Percentiles rank a stretch among this genome's conserved stretches.
Evolutionary conservation across 2,329 filamentous ascomycete species (phyloP).

Genomic region (Alternaria angustiovoidea): DNA sequence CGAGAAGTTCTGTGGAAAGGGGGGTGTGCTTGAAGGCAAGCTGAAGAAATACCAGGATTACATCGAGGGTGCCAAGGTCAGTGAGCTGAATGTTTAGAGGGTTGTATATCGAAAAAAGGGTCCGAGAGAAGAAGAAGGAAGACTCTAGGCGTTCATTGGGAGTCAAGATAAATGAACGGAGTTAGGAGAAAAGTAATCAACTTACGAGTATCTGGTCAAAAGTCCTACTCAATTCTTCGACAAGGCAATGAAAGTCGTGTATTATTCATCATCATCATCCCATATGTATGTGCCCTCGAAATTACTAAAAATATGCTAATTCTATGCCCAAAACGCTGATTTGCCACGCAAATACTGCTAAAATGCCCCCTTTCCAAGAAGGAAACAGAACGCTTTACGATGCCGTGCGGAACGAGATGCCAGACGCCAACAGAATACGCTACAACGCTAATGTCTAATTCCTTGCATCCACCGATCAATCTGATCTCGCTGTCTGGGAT

Average conservation of each 20-base stretch:
- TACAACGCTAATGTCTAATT: conserved; percentile 34
- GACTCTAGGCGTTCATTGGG: neutral
- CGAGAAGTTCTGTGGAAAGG: conserved; percentile 32
- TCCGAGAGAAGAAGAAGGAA: neutral
- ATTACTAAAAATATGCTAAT: neutral
- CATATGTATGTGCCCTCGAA: neutral
- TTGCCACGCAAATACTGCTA: neutral
- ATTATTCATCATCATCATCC: neutral
- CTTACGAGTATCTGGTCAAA: neutral
- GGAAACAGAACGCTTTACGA: neutral
- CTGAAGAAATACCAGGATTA: conserved; percentile 63
- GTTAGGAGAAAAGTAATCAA: neutral
- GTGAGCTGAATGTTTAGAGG: conserved; percentile 43
- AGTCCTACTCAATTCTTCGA: neutral
- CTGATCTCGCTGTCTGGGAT: conserved; percentile 61
- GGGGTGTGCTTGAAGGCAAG: conserved; percentile 37
- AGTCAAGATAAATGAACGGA: neutral
- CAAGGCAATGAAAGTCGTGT: neutral
- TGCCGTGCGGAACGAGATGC: neutral
- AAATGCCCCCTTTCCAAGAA: neutral
- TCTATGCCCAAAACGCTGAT: neutral
- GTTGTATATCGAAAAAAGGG: no score
- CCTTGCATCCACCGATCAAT: conserved; percentile 68
- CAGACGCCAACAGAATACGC: neutral
- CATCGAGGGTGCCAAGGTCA: conserved; percentile 41